Evolutionary conservation across 2,329 filamentous ascomycete species (phyloP), one percentile per base, ranked within the genome.

Genomic region (Colletotrichum eleusines): DNA sequence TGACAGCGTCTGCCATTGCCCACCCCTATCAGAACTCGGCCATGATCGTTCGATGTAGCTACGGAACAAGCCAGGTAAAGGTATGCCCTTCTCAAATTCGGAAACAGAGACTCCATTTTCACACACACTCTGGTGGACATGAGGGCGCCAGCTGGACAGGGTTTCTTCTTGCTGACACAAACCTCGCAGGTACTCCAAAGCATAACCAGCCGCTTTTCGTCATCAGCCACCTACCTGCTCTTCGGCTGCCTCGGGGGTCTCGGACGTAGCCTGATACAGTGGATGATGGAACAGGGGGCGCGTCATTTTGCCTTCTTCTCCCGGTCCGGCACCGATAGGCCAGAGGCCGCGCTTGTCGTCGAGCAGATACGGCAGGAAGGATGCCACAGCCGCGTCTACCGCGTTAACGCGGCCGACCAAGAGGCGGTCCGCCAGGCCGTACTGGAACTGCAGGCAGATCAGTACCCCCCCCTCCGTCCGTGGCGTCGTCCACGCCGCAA

Each of bases 171-270:
- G 9, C 35, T 38, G 9, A 38, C 35, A 38, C 35, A 8, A 12
- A 38, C 35, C 35, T 38, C 35, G 35, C 35, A 38, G 35, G 9
- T 38, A 38, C 35, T 38, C 35, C 3, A 38, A 8, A 38, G 35
- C 35, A 38, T 11, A 38, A 38, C 35, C 35, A 66, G n/a, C 26
- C 20, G 55, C 16, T 73, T 76, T 11, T 51, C 54, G n/a, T 54
- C 68, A 1, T 50, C 72, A 2, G 9, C n/a, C 33, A 57, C 54
- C 1, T 57, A 57, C 14, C 54, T 57, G 14, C 23, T 82, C 0
- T 76, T 81, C 16, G 80, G 81, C 5, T 79, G 80, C 65, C 73
- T 82, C 6, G 80, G 81, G 28, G 80, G 80, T 6, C 74, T 82
- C 1, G 80, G 80, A 2, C 74, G 78, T 2, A 78, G 77, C 33